Percentiles rank a stretch among this genome's conserved stretches.
These are phyloP conservation scores for Neurospora terricola DNA, from an alignment of 495 filamentous ascomycete genomes.

Conservation along the genomic window DNA sequence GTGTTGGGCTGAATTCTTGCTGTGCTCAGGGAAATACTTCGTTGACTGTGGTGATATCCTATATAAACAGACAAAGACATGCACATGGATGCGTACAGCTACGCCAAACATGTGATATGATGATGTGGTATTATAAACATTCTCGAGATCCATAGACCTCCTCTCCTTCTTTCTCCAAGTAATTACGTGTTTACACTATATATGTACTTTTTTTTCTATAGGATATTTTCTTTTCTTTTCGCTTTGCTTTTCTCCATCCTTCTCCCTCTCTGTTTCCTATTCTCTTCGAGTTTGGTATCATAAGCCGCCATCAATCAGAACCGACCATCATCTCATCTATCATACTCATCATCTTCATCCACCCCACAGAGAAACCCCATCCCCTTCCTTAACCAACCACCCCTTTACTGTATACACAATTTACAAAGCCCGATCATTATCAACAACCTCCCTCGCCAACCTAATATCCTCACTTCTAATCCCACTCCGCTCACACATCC, in stretches of 20 bases:
- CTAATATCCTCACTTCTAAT: conserved; percentile 67
- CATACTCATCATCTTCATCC: neutral
- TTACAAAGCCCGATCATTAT: neutral
- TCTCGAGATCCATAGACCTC: neutral
- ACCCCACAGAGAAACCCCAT: neutral
- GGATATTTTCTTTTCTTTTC: neutral
- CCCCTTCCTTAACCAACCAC: neutral
- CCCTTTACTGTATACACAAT: neutral
- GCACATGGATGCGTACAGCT: neutral
- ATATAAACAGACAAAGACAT: neutral
- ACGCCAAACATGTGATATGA: neutral
- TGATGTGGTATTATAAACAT: neutral
- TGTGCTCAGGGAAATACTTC: no score
- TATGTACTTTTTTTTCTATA: neutral
- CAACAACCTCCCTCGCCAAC: conserved; percentile 14
- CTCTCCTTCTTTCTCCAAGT: neutral
- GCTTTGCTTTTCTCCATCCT: neutral
- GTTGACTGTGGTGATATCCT: neutral
- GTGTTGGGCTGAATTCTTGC: no score
- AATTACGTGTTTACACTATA: neutral
- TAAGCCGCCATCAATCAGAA: neutral
- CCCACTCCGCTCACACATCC: conserved; percentile 88
- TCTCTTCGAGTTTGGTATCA: neutral
- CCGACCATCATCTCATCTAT: neutral
- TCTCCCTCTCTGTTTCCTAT: neutral